phyloP scores from a whole-genome alignment of 345 rosid species.

The Eutrema heterophyllum region DNA sequence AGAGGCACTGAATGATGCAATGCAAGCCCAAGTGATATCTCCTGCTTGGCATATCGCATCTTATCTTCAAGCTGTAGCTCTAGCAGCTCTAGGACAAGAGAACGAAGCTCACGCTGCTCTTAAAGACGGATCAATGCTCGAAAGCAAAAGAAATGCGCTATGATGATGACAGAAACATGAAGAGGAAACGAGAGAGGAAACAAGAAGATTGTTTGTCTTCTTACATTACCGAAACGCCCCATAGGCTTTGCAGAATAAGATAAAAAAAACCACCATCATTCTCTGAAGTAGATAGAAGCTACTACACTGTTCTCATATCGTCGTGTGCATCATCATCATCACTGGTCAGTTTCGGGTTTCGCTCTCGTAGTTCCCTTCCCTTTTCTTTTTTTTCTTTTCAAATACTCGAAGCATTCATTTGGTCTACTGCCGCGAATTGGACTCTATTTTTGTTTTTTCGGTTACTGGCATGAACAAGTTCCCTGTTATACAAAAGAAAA shows the following conservation, averaged over 20 bases:
- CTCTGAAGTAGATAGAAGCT: slow-evolving; percentile 18
- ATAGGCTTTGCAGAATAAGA: slow-evolving; percentile 5
- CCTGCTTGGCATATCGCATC: slow-evolving; percentile 87
- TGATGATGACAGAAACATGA: background rate
- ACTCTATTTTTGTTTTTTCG: background rate
- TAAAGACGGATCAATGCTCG: slow-evolving; percentile 69
- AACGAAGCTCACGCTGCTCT: slow-evolving; percentile 69
- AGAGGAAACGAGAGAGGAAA: background rate
- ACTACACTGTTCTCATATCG: background rate
- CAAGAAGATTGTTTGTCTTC: background rate
- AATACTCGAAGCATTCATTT: slow-evolving; percentile 22
- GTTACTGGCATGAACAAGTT: slow-evolving; percentile 10
- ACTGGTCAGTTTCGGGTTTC: slow-evolving; percentile 1
- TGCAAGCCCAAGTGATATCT: slow-evolving; percentile 85
- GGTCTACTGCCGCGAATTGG: slow-evolving; percentile 7
- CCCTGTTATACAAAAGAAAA: slow-evolving; percentile 14
- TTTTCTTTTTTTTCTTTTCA: background rate
- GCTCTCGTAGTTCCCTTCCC: background rate
- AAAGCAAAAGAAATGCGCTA: slow-evolving; percentile 41
- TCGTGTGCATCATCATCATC: slow-evolving; percentile 10
- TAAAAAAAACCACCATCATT: slow-evolving; percentile 1
- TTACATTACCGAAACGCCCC: background rate
- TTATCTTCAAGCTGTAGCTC: slow-evolving; percentile 82
- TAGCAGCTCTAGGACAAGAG: slow-evolving; percentile 57
- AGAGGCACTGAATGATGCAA: slow-evolving; percentile 75